Evolutionary conservation across 2,329 filamentous ascomycete genomes (phyloP).

Genomic region (Trichophyton schoenleinii): DNA sequence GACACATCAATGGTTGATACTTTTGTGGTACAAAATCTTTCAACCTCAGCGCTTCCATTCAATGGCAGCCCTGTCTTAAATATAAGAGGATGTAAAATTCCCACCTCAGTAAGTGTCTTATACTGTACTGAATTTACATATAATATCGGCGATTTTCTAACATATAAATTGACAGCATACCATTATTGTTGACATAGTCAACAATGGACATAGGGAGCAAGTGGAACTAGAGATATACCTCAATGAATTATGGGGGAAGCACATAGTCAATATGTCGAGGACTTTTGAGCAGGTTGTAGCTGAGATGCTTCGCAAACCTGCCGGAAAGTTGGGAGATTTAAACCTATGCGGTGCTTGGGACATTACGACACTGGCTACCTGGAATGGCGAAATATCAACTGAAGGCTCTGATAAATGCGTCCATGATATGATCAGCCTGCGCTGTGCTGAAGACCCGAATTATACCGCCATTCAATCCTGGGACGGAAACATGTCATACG

Average conservation of each 20-base stretch:
- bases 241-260: neutral
- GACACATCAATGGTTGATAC: neutral
- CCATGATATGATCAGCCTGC: neutral
- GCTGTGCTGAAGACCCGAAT: neutral
- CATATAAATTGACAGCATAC: neutral
- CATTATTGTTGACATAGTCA: neutral
- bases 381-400: neutral
- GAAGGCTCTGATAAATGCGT: neutral
- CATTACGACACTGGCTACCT: neutral
- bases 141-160: neutral
- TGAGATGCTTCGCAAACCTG: constrained; percentile 2
- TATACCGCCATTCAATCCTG: constrained; percentile 14
- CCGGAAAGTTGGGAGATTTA: neutral
- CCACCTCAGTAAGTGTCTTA: neutral
- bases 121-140: no score
- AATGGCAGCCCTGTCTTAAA: neutral
- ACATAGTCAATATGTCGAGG: neutral
- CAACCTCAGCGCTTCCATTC: neutral
- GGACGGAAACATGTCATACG: constrained; percentile 14
- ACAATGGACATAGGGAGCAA: neutral
- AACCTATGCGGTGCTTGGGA: neutral
- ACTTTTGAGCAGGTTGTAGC: constrained; percentile 2
- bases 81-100: constrained; percentile 2
- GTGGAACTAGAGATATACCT: neutral
- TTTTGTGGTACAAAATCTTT: neutral